Percentiles rank a stretch among this genome's conserved stretches.
Conservation (phyloP, 805 yeast species). For the Grigorovia humatica region DNA sequence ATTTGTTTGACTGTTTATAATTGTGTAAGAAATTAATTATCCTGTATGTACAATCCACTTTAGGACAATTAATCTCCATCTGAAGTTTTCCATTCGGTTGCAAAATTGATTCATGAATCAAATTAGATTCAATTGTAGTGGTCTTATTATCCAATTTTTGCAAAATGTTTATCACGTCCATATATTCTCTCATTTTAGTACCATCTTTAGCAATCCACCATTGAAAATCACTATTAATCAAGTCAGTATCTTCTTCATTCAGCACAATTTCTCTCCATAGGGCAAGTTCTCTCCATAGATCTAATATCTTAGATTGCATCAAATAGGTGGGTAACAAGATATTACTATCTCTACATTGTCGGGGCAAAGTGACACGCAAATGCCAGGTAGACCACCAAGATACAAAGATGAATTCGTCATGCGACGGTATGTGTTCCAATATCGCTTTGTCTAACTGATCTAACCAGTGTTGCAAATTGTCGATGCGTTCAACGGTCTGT, state of each 20-base stretch:
- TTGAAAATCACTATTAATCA: background rate
- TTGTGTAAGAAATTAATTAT: background rate
- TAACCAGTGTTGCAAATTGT: slow-evolving; percentile 56
- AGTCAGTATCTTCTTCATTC: background rate
- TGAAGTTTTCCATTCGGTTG: background rate
- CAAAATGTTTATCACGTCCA: background rate
- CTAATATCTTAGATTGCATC: slow-evolving; percentile 68
- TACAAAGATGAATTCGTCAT: slow-evolving; percentile 53
- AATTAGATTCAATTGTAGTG: background rate
- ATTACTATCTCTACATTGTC: slow-evolving; percentile 72
- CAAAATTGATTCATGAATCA: background rate
- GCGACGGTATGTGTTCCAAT: slow-evolving; percentile 31
- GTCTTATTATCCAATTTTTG: background rate
- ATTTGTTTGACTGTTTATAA: background rate
- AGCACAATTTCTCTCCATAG: slow-evolving; percentile 44
- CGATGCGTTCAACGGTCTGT: slow-evolving; percentile 20
- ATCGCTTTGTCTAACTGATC: slow-evolving; percentile 41
- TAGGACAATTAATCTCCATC: background rate
- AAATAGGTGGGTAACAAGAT: slow-evolving; percentile 64
- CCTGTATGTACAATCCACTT: background rate
- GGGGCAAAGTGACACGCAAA: slow-evolving; percentile 62
- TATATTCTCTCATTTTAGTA: background rate
- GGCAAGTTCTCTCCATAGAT: slow-evolving; percentile 59
- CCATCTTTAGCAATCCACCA: background rate
- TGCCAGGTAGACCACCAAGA: slow-evolving; percentile 57